These are phyloP conservation scores for Pichia sp. DNA, from an alignment of 1,139 yeast genomes.

Conservation along the genomic window DNA sequence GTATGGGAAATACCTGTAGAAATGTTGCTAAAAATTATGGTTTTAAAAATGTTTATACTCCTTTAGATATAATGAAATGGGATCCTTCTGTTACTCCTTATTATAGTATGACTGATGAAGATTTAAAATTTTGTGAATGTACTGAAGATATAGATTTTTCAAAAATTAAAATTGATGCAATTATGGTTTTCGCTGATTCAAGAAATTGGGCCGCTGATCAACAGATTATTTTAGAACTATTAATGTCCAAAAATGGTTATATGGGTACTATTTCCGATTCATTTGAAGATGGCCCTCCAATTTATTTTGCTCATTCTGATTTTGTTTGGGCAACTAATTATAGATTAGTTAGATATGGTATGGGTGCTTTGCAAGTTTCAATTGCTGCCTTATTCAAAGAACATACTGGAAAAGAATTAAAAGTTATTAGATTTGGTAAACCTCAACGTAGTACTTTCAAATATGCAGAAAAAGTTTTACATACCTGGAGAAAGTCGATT, in stretches of 20 bases:
- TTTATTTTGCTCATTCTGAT: conserved; percentile 83
- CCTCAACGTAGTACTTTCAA: conserved; percentile 81
- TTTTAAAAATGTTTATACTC: conserved; percentile 66
- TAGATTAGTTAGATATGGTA: conserved; percentile 72
- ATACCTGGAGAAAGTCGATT: conserved; percentile 72
- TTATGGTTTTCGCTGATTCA: conserved; percentile 74
- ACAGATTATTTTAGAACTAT: conserved; percentile 73
- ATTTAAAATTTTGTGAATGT: conserved; percentile 39
- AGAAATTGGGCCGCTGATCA: conserved; percentile 90
- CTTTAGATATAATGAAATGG: conserved; percentile 79
- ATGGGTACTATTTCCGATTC: conserved; percentile 74
- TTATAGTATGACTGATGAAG: conserved; percentile 69
- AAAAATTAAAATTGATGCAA: conserved; percentile 59
- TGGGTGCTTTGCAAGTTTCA: conserved; percentile 85
- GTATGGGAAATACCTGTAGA: conserved; percentile 76
- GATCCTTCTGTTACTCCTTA: conserved; percentile 80
- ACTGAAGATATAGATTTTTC: conserved; percentile 60
- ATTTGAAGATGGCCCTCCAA: conserved; percentile 69
- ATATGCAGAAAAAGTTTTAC: conserved; percentile 69
- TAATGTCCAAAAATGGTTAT: conserved; percentile 66
- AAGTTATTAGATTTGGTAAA: conserved; percentile 75
- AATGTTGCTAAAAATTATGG: conserved; percentile 75
- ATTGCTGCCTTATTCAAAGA: conserved; percentile 76
- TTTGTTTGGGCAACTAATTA: conserved; percentile 87
- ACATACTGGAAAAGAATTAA: conserved; percentile 71